These are phyloP conservation scores for Fusarium dimerum DNA, from an alignment of 2,329 filamentous ascomycete genomes.

Conservation along the genomic window DNA sequence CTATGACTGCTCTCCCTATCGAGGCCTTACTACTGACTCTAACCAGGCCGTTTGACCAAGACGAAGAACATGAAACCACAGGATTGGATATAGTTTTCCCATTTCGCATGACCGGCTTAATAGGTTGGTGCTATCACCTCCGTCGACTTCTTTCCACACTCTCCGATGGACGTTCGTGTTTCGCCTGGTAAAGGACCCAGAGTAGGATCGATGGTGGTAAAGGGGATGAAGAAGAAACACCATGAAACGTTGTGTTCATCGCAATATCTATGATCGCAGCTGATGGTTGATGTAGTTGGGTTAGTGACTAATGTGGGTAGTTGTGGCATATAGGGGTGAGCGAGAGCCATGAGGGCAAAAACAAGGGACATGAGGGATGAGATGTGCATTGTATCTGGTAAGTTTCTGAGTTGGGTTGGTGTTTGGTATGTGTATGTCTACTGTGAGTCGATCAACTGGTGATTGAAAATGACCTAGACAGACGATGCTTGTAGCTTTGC, in stretches of 20 bases:
- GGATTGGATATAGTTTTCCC: background rate
- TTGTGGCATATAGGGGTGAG: constrained; percentile 6
- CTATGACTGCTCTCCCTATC: background rate
- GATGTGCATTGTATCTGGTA: background rate
- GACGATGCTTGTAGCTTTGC: no score
- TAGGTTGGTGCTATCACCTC: background rate
- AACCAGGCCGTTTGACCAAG: no score
- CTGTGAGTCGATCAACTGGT: no score
- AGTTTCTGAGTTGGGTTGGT: no score
- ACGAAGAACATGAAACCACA: constrained; percentile 4
- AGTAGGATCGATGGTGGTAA: constrained; percentile 37
- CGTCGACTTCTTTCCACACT: constrained; percentile 24
- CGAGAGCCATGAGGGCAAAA: constrained; percentile 7
- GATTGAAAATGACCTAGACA: no score
- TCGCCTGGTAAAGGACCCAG: constrained; percentile 40
- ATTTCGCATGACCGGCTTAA: background rate
- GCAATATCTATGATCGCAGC: constrained; percentile 40
- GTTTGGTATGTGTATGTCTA: no score
- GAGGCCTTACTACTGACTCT: background rate
- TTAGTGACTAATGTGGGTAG: constrained; percentile 8
- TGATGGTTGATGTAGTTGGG: constrained; percentile 14
- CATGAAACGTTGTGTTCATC: constrained; percentile 35
- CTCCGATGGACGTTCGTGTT: constrained; percentile 34
- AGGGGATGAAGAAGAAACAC: constrained; percentile 42
- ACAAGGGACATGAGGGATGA: constrained; percentile 4